These are phyloP conservation scores for Aspergillus asperescens DNA, from an alignment of 495 filamentous ascomycete genomes.

Conservation along the genomic window DNA sequence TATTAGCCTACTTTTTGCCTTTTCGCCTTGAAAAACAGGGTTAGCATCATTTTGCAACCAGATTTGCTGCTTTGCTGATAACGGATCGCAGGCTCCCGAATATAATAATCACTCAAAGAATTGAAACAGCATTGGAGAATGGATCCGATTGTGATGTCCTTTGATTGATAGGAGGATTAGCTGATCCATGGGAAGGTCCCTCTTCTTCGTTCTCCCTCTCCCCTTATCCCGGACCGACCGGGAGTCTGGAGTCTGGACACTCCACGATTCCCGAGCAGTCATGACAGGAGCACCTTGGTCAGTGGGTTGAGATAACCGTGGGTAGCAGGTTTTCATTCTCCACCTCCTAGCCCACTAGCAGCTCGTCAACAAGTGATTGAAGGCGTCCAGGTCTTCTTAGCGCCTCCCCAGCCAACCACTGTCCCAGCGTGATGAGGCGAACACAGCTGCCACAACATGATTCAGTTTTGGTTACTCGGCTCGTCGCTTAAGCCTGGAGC, in stretches of 20 bases:
- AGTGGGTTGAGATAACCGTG: constrained; percentile 13
- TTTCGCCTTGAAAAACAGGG: neutral
- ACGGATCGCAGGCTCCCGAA: neutral
- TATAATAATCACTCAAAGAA: too few species aligned
- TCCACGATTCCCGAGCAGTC: neutral
- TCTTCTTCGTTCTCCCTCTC: neutral
- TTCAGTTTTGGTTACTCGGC: neutral
- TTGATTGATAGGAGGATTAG: constrained; percentile 9
- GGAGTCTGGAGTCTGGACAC: constrained; percentile 4
- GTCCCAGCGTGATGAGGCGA: constrained; percentile 6
- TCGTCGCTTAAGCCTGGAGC: neutral
- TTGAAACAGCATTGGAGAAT: neutral
- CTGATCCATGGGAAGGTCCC: neutral
- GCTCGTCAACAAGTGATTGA: neutral
- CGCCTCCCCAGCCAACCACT: constrained; percentile 15
- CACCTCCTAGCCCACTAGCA: constrained; percentile 5
- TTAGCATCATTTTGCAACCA: constrained; percentile 6
- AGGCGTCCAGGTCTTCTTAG: constrained; percentile 14
- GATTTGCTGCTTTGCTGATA: neutral
- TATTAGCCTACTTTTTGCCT: constrained; percentile 7
- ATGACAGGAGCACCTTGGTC: constrained; percentile 9
- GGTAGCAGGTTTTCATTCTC: neutral
- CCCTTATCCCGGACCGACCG: neutral
- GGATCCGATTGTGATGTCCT: neutral
- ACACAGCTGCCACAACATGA: neutral